phyloP scores from a whole-genome alignment of 2,329 filamentous ascomycete genomes.

The Monilinia vaccinii-corymbosi region DNA sequence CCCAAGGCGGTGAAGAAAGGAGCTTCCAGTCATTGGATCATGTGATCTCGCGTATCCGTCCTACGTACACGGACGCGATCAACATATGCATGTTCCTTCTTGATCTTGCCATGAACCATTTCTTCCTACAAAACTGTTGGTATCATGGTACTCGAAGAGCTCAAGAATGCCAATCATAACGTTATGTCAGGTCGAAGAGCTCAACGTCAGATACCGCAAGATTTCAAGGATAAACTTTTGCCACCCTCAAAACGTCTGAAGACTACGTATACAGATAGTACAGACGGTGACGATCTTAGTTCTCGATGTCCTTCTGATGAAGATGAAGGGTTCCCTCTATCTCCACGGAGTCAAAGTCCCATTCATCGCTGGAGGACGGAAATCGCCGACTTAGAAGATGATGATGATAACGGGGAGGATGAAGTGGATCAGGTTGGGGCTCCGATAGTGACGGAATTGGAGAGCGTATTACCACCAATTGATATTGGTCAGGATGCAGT shows the following conservation, averaged over 20 bases:
- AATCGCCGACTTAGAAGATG: constrained; percentile 32
- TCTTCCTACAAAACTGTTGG: neutral
- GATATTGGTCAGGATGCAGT: constrained; percentile 63
- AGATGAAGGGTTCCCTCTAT: constrained; percentile 17
- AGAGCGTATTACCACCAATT: constrained; percentile 61
- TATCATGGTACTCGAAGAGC: constrained; percentile 19
- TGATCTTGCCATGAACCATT: neutral
- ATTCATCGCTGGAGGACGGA: constrained; percentile 23
- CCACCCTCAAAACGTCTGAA: constrained; percentile 27
- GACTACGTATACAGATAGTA: constrained; percentile 20
- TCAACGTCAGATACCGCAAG: constrained; percentile 21
- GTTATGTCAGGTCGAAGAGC: constrained; percentile 21
- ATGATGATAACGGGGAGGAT: constrained; percentile 27
- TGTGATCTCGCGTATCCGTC: neutral
- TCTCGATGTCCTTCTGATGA: constrained; percentile 4
- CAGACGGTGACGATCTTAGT: constrained; percentile 11
- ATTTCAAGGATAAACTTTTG: constrained; percentile 17
- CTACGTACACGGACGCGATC: too few relatives aligned
- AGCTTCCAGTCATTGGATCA: neutral
- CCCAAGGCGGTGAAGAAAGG: neutral
- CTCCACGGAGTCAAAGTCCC: constrained; percentile 21
- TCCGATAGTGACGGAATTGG: constrained; percentile 53
- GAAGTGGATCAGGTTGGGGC: constrained; percentile 16
- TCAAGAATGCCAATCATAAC: constrained; percentile 14
- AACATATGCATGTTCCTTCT: too few relatives aligned